These are phyloP conservation scores for Trichoderma atroviride DNA, from an alignment of 2,329 filamentous ascomycete genomes.

Conservation along the genomic window DNA sequence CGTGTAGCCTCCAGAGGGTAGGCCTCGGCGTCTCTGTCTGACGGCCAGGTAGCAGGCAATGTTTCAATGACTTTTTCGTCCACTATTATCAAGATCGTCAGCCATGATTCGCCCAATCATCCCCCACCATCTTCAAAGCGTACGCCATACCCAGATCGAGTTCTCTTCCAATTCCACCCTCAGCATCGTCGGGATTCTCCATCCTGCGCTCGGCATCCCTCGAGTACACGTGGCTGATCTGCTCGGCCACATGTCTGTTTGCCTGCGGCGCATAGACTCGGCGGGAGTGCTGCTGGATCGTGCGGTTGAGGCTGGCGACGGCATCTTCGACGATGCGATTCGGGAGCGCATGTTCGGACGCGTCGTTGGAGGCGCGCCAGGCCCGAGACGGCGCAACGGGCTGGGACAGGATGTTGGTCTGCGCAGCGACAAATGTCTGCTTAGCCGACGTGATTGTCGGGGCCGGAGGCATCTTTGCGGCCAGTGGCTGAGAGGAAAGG, in stretches of 20 bases:
- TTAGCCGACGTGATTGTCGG: slow-evolving; percentile 66
- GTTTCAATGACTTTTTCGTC: slow-evolving; percentile 48
- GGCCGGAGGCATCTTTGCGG: slow-evolving; percentile 31
- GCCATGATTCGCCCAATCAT: not conserved
- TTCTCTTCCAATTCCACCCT: slow-evolving; percentile 42
- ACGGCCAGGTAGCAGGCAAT: slow-evolving; percentile 53
- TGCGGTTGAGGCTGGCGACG: slow-evolving; percentile 61
- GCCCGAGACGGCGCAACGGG: slow-evolving; percentile 57
- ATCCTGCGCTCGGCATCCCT: slow-evolving; percentile 47
- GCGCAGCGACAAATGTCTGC: slow-evolving; percentile 62
- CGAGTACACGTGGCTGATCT: slow-evolving; percentile 69
- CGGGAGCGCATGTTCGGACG: slow-evolving; percentile 46
- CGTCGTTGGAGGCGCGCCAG: slow-evolving; percentile 54
- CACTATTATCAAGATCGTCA: slow-evolving; percentile 36
- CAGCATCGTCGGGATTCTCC: slow-evolving; percentile 42
- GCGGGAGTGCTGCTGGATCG: slow-evolving; percentile 65
- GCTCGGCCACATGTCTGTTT: slow-evolving; percentile 71
- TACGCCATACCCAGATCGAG: slow-evolving; percentile 48
- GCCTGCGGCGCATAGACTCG: slow-evolving; percentile 69
- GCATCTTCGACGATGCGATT: slow-evolving; percentile 59
- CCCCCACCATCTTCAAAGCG: not conserved
- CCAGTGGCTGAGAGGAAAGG: not conserved
- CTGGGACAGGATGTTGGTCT: slow-evolving; percentile 65
- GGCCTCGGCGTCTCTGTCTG: slow-evolving; percentile 41
- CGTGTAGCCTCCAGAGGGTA: slow-evolving; percentile 52